Base-by-base conservation (phyloP, 2,329 filamentous ascomycete species). In the Didymellaceae sp. region DNA sequence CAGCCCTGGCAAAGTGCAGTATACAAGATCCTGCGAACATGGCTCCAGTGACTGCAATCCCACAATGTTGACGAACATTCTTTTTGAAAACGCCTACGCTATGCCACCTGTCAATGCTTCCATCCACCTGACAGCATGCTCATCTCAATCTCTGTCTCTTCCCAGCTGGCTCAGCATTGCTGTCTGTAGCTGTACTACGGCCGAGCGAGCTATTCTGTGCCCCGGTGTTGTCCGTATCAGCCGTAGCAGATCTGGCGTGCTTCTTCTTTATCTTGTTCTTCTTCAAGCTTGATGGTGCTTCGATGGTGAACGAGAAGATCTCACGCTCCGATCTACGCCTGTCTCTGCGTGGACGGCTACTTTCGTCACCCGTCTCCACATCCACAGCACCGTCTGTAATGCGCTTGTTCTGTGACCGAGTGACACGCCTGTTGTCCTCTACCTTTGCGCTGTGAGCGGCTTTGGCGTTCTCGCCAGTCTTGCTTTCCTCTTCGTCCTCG, bases 281-380 rank as follows among this genome's bases (percentile, higher is more conserved):
- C 31, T 67, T 66, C n/a, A 66, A 17, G 13, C 52, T 57, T 52
- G 63, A 64, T 0, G 71, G 70, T 10, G 68, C 68, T 35, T 71
- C 66, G 16, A 73, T 67, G 2, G 69, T 70, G 24, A 73, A 69
- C 0, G 70, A 71, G 38, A 73, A 66, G 16, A 73, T 52, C 33
- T 73, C 67, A 10, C 67, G 55, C 5, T 69, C 56, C 58, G 59
- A 17, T 47, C 54, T 25, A 55, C 48, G 18, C 49, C 46, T 37
- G 58, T 21, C 41, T 24, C 26, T 37, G 16, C 30, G 61, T n/a
- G 57, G 53, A 25, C 55, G 58, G 11, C 30, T 47, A 4, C 40
- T 10, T 9, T 31, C 54, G 5, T 55, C 52, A 1, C 58, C 57
- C 3, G 48, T 45, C 14, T 55, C 56, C n/a, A 28, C 46, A 11